These are phyloP conservation scores for Neurospora sp. DNA, from an alignment of 495 filamentous ascomycete genomes.

Conservation along the genomic window DNA sequence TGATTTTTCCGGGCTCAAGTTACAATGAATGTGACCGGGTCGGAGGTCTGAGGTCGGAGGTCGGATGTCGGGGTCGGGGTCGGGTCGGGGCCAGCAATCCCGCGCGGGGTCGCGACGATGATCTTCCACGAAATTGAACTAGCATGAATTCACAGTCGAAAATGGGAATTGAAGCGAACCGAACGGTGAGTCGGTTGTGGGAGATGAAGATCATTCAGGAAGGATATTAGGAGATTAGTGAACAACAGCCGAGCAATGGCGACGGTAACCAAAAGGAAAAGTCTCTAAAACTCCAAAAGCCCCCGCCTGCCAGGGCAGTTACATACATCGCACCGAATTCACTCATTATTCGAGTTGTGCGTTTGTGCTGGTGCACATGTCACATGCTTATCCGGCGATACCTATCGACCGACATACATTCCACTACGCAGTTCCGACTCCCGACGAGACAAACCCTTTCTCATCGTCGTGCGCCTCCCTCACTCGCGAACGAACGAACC, in stretches of 20 bases:
- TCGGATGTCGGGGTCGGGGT: neutral
- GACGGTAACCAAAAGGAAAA: too few species aligned
- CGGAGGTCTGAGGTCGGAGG: neutral
- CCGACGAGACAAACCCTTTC: neutral
- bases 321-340: neutral
- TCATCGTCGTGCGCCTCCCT: neutral
- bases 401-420: neutral
- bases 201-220: neutral
- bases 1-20: neutral
- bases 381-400: neutral
- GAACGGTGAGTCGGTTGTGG: neutral
- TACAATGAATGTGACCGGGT: neutral
- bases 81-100: neutral
- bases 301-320: neutral
- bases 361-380: neutral
- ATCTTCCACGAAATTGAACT: neutral
- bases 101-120: neutral
- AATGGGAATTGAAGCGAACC: neutral
- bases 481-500: neutral
- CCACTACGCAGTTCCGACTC: neutral
- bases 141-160: neutral
- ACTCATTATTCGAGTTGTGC: neutral
- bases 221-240: neutral
- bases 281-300: neutral
- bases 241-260: neutral